Conservation (phyloP, 768 basidiomycete genomes). For the Suillus decipiens region DNA sequence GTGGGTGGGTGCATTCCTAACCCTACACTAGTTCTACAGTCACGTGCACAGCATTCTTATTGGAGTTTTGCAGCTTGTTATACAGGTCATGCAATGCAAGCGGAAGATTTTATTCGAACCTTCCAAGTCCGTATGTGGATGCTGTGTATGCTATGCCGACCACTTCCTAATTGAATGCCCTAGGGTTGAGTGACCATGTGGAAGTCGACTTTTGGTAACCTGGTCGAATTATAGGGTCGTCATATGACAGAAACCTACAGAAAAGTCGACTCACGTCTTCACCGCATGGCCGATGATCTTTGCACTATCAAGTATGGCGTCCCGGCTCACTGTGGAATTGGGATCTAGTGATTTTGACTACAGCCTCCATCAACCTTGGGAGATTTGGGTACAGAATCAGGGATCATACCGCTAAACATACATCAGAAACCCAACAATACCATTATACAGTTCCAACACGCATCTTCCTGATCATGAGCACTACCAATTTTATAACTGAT, state of each 20-base stretch:
- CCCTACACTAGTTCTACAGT: too few species aligned
- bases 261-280: slow-evolving; percentile 61
- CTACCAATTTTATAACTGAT: slow-evolving; percentile 89
- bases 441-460: slow-evolving; percentile 6
- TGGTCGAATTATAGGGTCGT: slow-evolving; percentile 28
- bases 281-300: slow-evolving; percentile 97
- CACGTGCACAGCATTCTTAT: too few species aligned
- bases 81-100: too few species aligned
- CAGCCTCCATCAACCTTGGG: slow-evolving; percentile 87
- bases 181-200: slow-evolving; percentile 83
- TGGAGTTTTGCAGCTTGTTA: too few species aligned
- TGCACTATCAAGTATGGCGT: slow-evolving; percentile 86
- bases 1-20: too few species aligned
- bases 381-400: slow-evolving; percentile 82
- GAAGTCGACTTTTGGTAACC: slow-evolving; percentile 94
- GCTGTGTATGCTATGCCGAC: too few species aligned
- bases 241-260: background rate
- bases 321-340: slow-evolving; percentile 70
- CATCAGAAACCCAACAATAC: background rate
- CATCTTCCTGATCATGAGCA: slow-evolving; percentile 90
- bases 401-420: slow-evolving; percentile 1
- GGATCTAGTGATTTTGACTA: slow-evolving; percentile 97
- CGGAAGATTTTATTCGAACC: too few species aligned
- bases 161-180: too few species aligned
- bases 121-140: too few species aligned